Evolutionary conservation across 1,284 basidiomycete genomes (phyloP), one percentile per base, ranked within the genome.

Genomic region (Pyrrhoderma noxium): DNA sequence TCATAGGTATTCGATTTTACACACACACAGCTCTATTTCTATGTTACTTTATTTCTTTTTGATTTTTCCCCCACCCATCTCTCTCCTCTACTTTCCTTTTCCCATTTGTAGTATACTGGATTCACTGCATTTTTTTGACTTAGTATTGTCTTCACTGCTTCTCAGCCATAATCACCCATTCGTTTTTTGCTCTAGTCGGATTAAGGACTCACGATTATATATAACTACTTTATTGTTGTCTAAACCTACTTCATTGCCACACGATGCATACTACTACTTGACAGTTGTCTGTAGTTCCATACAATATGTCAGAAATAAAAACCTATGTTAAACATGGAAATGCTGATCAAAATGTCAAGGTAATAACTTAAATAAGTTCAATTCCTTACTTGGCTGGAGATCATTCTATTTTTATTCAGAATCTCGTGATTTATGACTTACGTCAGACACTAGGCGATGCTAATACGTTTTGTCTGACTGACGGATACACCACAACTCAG

Each of bases 1-100:
- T 18, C 49, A 45, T 51, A 51, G 49, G 49, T 38, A 45, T 51
- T n/a, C n/a, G n/a, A n/a, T n/a, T n/a, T 18, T 2, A 22, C 11
- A 3, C 8, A 13, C 3, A 18, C 42, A 23, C 11, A 23, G 22
- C 18, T 44, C n/a, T 23, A 18, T n/a, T 16, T n/a, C 35, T 21
- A 40, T 40, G 5, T 40, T 40, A 16, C n/a, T 40, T 40, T 40
- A 16, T 18, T 40, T 7, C n/a, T 40, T n/a, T 40, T n/a, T 40
- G 5, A n/a, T 5, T 40, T 40, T 7, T 40, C n/a, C n/a, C n/a
- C n/a, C 4, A 18, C 19, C 19, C 8, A 7, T 40, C 19, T 21
- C 19, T 40, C n/a, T 37, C n/a, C n/a, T 37, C n/a, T 37, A n/a
- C n/a, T n/a, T n/a, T n/a, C n/a, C n/a, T n/a, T 31, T 31, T 31